Base-by-base conservation (phyloP, 1,284 basidiomycete genomes). In the Tylopilus sp. region DNA sequence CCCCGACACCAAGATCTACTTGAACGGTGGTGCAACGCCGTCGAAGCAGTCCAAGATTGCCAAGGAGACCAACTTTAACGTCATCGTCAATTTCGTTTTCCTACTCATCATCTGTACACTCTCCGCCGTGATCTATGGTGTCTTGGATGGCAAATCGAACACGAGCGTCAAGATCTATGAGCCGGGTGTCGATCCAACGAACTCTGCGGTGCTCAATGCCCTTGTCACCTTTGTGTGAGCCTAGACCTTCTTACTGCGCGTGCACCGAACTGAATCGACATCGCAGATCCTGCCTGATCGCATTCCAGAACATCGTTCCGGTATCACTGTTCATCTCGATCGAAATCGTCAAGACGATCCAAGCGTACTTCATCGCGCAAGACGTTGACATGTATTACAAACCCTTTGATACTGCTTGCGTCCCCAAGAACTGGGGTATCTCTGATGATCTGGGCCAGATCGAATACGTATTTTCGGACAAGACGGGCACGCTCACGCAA, bases 41-140 rank as follows among this genome's bases (percentile, higher is more conserved):
- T 93, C 91, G 19, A 98, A 98, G 68, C 88, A 92, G 52, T 90
- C 88, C 64, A 98, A 97, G 79, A 97, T 98, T 66, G 94, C 98
- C 75, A 90, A 86, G 74, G 95, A 98, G 78, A 98, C 96, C n/a
- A 98, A 97, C 71, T 96, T 94, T 80, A 98, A 98, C 68, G 95
- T 98, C 61, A 76, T 95, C 50, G 91, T 96, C 77, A 98, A 98
- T 74, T 98, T 98, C 66, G 73, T 83, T 50, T 74, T 98, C 53
- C 77, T 98, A 50, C 70, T 89, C 43, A 51, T 82, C 39, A 92
- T 98, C 77, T 98, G 94, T 71, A 62, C 85, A 10, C 71, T 86
- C 32, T 79, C 87, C 1, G 90, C 84, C 2, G 79, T 92, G 55
- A 81, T 87, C 61, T 92, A 84, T 63, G 94, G 93, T 0, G 68